Evolutionary conservation across 257 asterid species (phyloP).

Genomic region (Solanum chaucha): DNA sequence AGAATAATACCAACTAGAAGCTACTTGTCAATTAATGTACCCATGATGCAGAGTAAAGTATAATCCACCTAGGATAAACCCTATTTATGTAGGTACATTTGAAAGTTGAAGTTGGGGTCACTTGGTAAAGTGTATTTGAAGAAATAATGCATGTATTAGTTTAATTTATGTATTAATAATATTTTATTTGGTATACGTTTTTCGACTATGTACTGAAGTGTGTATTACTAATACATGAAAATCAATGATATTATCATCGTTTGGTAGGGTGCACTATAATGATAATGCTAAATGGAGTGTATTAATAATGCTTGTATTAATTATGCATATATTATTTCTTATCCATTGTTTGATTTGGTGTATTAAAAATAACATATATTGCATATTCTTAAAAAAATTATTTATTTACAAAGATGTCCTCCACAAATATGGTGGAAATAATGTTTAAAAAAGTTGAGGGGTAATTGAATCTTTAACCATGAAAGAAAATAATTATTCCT

Average conservation of each 20-base stretch:
- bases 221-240: too few species aligned
- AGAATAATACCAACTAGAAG: background rate
- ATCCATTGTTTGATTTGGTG: background rate
- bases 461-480: background rate
- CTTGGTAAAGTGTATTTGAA: background rate
- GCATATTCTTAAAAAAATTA: too few species aligned
- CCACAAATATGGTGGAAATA: background rate
- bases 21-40: background rate
- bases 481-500: background rate
- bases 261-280: background rate
- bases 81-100: background rate
- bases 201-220: background rate
- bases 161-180: too few species aligned
- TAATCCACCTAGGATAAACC: background rate
- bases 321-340: background rate
- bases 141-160: background rate
- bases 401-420: too few species aligned
- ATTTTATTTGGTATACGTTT: background rate
- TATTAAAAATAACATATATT: too few species aligned
- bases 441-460: background rate
- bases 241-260: too few species aligned
- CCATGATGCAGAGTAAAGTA: background rate
- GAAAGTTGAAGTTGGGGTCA: background rate
- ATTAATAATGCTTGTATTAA: too few species aligned
- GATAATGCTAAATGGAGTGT: background rate